A percentile compares a stretch with the other conserved stretches of the same genome.
Conservation (phyloP, 2,329 filamentous ascomycete species). For the Monosporascus sp. region DNA sequence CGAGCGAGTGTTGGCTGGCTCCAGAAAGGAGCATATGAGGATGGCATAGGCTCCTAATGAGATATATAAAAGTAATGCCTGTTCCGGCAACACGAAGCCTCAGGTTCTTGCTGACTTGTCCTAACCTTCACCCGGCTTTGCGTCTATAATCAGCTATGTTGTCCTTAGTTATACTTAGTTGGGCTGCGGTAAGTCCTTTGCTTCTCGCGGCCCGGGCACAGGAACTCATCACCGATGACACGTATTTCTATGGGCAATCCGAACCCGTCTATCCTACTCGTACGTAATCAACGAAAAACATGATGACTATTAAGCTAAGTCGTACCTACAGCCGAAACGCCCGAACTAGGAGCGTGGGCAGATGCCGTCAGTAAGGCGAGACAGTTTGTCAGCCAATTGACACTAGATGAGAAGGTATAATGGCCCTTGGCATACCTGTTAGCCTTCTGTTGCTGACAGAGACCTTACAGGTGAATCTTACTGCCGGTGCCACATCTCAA, state of each 20-base stretch:
- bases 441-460: not conserved
- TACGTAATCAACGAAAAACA: not conserved
- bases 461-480: slow-evolving; percentile 7
- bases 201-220: not conserved
- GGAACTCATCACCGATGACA: slow-evolving; percentile 7
- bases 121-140: too few relatives aligned
- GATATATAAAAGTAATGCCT: not conserved
- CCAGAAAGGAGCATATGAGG: not conserved
- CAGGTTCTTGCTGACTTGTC: not conserved
- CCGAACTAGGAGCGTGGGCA: slow-evolving; percentile 38
- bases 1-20: not conserved
- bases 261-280: slow-evolving; percentile 13
- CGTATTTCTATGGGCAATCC: slow-evolving; percentile 12
- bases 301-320: not conserved
- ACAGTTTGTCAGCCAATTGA: slow-evolving; percentile 58
- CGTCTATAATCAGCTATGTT: not conserved
- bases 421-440: not conserved
- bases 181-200: not conserved
- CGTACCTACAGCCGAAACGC: slow-evolving; percentile 1
- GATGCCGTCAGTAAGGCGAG: slow-evolving; percentile 55
- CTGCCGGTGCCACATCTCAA: slow-evolving; percentile 4
- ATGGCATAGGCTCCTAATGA: not conserved
- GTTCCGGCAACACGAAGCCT: not conserved
- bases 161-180: not conserved
- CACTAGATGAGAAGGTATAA: slow-evolving; percentile 53